Base-by-base conservation (phyloP, 441 rosid species). In the Erodium chrysanthum region DNA sequence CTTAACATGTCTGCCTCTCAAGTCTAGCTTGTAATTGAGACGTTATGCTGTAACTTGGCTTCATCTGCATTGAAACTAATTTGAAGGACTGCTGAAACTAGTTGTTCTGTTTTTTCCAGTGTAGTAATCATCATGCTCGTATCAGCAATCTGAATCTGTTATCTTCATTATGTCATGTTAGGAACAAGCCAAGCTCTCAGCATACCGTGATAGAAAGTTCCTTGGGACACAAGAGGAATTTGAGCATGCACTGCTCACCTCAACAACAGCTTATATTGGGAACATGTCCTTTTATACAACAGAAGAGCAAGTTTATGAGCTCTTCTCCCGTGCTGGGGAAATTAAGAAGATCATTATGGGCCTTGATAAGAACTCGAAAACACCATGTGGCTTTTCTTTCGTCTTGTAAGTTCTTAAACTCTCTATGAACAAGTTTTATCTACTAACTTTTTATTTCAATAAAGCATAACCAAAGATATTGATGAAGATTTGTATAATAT, bases 361-460 rank as follows among this genome's bases (percentile, higher is more conserved):
- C 0, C 83, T 94, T 65, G 98, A 94, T 73, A 94, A 94, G 88
- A 91, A 94, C 78, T 69, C 84, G 4, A 94, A 94, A 74, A 94
- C 97, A 2, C 98, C 98, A 10, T 94, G 97, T 76, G 98, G 98
- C 65, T 94, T 94, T 73, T 94, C 96, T 73, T 94, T 91, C 74
- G 92, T 88, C 74, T 58, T 80, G 98, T 94, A 80, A 58, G 89
- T 78, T 62, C 67, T 59, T 7, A 17, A 15, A 52, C 58, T 50
- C 20, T 50, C 46, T 9, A 8, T 40, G 46, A 9, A 40, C 46
- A 40, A 8, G 7, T 35, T 35, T 9, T 40, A 2, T 40, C 11
- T 40, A 12, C 46, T 8, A 40, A 40, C 9, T 10, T 0, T 40
- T 12, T 40, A 0, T 40, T 40, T 40, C 46, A 9, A 50, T 50